Base-by-base conservation (phyloP, 768 basidiomycete genomes). In the Tylopilus intermedius region DNA sequence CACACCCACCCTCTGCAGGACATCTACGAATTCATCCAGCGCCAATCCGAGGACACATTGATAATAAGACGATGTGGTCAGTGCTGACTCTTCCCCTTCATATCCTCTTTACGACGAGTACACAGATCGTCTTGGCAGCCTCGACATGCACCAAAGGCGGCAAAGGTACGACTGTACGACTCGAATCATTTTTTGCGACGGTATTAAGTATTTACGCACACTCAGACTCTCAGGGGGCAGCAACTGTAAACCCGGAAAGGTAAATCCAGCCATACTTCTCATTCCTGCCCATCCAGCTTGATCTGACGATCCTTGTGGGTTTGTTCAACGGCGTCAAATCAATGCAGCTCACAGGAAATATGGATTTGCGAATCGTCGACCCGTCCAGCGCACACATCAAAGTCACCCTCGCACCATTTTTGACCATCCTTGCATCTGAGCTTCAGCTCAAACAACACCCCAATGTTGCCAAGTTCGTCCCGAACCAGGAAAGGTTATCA, bases 371-470 rank as follows among this genome's bases (percentile, higher is more conserved):
- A 47, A 87, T 98, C 55, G 73, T 87, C 13, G 92, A 94, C 54
- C 71, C 89, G 0, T 74, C 80, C n/a, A 71, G 80, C 21, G 79
- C 88, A 4, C 84, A 87, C 55, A 71, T 96, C 64, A 81, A 80
- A 45, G 75, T 97, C 50, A 72, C 75, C 14, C 80, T 97, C 22
- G 71, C 78, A 0, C 71, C 81, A 0, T 71, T 81, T 15, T 70
- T 79, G 13, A 73, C 75, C 10, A 80, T 83, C 56, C 80, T 85
- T 52, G 83, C 78, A 50, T 80, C 79, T 46, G 84, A 79, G 35
- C 71, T 97, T 40, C 93, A 95, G 68, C 96, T 95, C 80, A 97
- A 97, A 71, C 93, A 96, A 60, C 96, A 97, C 63, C 95, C 95
- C 7, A 87, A 96, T 54, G 89, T 97, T 13, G 88, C 84, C 54